Evolutionary conservation across 805 yeast species (phyloP), one percentile per base, ranked within the genome.

Genomic region (Metschnikowia matae): DNA sequence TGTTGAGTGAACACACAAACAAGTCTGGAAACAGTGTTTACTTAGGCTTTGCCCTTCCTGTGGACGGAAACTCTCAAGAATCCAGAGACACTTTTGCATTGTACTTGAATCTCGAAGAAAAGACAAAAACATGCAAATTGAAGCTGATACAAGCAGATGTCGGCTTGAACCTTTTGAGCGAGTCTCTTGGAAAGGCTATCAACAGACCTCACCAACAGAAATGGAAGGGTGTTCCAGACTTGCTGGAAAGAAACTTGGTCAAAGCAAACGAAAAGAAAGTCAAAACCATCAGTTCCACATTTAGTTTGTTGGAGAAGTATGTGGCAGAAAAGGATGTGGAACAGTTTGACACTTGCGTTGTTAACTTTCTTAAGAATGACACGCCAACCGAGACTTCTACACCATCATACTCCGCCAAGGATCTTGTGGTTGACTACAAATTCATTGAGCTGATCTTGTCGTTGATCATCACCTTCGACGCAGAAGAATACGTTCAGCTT

Each of bases 161-260:
- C 34, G 95, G 94, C 4, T 68, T 79, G 35, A 87, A 88, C 58
- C 80, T 79, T 46, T 71, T 88, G 51, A 78, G 81, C 52, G 90
- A 87, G 57, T 81, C 87, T 11, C 63, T 88, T 29, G 91, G 91
- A 26, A 85, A 82, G 60, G 79, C 84, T 36, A 70, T 82, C 40
- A 38, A 48, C 17, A 39, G 44, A 6, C 38, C 44, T 6, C 20
- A 31, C 18, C 10, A 44, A 18, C 29, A 14, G 10, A 40, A 37
- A 52, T 59, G 74, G 56, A 61, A 54, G 47, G 70, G 71, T 2
- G 49, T 68, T 26, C 57, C 65, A 10, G 55, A 56, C 40, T 53
- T 68, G 44, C 51, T 56, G n/a, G 62, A 60, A 13, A 59, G 55
- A 2, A 51, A 62, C 36, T 56, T 65, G 48, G 62, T 53, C 14